phyloP scores from a whole-genome alignment of 106 monocot genomes.

The Dendrobium officinale region DNA sequence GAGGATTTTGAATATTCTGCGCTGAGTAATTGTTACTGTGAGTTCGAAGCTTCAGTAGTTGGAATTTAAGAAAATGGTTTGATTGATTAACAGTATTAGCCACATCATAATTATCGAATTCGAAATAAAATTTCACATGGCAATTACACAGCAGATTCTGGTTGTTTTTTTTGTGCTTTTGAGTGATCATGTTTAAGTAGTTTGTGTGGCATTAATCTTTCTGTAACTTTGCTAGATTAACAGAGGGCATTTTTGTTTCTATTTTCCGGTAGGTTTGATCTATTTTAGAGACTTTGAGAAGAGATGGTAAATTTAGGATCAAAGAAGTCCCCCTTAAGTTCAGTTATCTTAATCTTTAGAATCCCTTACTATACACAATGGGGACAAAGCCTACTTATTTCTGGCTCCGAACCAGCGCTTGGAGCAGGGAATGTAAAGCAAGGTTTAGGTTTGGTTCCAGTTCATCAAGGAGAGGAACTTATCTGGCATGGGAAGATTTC shows the following conservation, averaged over 20 bases:
- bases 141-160: neutral
- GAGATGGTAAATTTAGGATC: slow-evolving; percentile 33
- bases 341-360: slow-evolving; percentile 58
- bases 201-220: neutral
- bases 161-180: neutral
- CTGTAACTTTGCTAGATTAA: neutral
- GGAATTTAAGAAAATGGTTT: neutral
- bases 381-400: slow-evolving; percentile 78
- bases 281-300: neutral
- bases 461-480: slow-evolving; percentile 67
- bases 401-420: slow-evolving; percentile 58
- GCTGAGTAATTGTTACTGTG: neutral
- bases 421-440: slow-evolving; percentile 76
- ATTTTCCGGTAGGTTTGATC: neutral
- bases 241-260: neutral
- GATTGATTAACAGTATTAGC: neutral
- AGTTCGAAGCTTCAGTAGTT: no score
- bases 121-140: neutral
- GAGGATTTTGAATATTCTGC: neutral
- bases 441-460: slow-evolving; percentile 51
- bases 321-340: slow-evolving; percentile 34
- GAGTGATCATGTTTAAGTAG: neutral
- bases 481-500: slow-evolving; percentile 64
- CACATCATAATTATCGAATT: neutral
- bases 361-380: slow-evolving; percentile 82